Conservation (phyloP, 1,139 yeast genomes). For the Sugiyamaella castrensis region DNA sequence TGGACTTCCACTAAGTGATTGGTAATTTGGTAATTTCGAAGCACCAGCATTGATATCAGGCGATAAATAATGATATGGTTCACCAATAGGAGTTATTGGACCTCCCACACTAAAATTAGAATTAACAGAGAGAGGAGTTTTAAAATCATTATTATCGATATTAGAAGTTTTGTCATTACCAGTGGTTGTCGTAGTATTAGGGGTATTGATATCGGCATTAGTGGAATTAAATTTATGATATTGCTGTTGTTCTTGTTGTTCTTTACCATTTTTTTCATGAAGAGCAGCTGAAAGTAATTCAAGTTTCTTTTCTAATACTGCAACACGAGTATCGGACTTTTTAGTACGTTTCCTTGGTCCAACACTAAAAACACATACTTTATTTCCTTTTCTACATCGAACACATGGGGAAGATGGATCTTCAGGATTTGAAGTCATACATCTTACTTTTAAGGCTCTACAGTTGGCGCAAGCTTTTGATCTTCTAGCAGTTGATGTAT, state of each 20-base stretch:
- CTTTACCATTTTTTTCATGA: constrained; percentile 16
- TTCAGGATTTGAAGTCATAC: constrained; percentile 65
- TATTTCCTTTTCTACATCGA: constrained; percentile 63
- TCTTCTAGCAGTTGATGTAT: constrained; percentile 29
- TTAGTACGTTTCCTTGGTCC: constrained; percentile 56
- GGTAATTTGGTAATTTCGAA: constrained; percentile 11
- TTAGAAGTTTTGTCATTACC: background rate
- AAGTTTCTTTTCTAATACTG: constrained; percentile 38
- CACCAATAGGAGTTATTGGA: constrained; percentile 10
- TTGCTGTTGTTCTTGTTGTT: constrained; percentile 10
- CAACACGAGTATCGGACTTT: constrained; percentile 36
- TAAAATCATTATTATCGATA: constrained; percentile 1
- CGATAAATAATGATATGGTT: constrained; percentile 2
- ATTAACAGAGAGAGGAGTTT: background rate
- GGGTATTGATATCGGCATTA: background rate
- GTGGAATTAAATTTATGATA: background rate
- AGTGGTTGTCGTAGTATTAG: background rate
- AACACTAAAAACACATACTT: constrained; percentile 65
- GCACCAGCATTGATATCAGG: background rate
- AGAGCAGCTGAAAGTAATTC: constrained; percentile 30
- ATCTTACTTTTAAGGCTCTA: constrained; percentile 75
- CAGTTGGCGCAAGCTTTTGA: constrained; percentile 76
- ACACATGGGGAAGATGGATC: constrained; percentile 66
- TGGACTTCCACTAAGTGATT: constrained; percentile 22
- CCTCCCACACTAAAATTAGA: constrained; percentile 5